Base-by-base conservation (phyloP, 306 rosid species). In the Casuarina equisetifolia region DNA sequence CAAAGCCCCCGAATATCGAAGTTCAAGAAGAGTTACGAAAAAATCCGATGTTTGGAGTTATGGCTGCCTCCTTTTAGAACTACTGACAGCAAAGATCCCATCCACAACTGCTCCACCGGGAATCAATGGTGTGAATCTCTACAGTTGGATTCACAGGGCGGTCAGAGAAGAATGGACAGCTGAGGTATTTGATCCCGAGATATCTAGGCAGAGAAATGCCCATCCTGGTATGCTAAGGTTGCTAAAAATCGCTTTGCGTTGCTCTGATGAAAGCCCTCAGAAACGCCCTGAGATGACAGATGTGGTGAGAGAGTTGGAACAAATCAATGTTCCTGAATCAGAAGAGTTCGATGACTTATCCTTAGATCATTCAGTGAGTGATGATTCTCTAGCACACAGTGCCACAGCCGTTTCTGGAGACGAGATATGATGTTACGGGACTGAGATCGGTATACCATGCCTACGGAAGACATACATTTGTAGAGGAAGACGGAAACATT, bases 141-240 rank as follows among this genome's bases (percentile, higher is more conserved):
- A 84, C 63, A 79, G 76, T 45, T 94, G 97, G 98, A 94, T 94
- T 39, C 84, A 88, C 35, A 75, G 86, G 49, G 98, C 95, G 1
- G 91, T 90, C 8, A 82, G 92, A 70, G 97, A 94, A 73, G 98
- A 94, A 57, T 94, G 97, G 98, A 94, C 97, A 0, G 93, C 93
- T 2, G 97, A 94, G 88, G 91, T 92, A 20, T 92, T 94, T 38
- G 95, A 94, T 57, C 55, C 32, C 4, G 97, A 94, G 66, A 82
- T 92, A 45, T 76, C 82, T 1, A 9, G 17, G 25, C 88, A 76
- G 42, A 83, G 86, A 82, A 80, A 49, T 3, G 90, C 91, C 3
- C 55, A 36, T 64, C 87, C 85, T 2, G 97, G 93, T 62, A 89
- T 89, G 98, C 80, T 94, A 45, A 86, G 89, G 70, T 69, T 92